Evolutionary conservation across 176 grass and related monocot genomes (phyloP).

Genomic region (Oryza australiensis): DNA sequence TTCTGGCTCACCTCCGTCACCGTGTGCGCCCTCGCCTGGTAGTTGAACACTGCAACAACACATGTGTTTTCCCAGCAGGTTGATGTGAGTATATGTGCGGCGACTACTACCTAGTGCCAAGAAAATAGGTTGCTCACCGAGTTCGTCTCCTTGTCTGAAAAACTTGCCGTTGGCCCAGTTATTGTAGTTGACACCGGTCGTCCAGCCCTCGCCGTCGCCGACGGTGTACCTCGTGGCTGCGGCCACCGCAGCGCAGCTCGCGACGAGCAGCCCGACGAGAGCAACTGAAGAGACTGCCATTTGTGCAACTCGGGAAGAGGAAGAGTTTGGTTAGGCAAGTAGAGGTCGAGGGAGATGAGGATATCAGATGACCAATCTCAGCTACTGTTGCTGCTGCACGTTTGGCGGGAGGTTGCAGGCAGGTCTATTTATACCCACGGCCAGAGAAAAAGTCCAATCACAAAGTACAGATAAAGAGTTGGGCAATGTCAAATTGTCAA

Average conservation of each 20-base stretch:
- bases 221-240: conserved; percentile 57
- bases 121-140: conserved; percentile 38
- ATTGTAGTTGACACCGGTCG: conserved; percentile 46
- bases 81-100: neutral
- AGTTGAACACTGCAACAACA: conserved; percentile 58
- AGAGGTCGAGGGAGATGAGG: neutral
- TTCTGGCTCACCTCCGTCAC: conserved; percentile 63
- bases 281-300: conserved; percentile 32
- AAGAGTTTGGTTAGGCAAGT: neutral
- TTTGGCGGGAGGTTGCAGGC: conserved; percentile 2
- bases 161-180: conserved; percentile 51
- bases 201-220: conserved; percentile 60
- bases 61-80: neutral
- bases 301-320: neutral
- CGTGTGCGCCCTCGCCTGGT: conserved; percentile 49
- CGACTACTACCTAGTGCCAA: neutral
- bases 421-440: conserved; percentile 37
- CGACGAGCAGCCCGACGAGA: conserved; percentile 24
- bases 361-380: neutral
- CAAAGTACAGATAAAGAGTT: neutral
- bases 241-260: neutral
- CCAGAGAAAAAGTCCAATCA: neutral
- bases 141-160: conserved; percentile 47
- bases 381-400: neutral
- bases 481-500: neutral